Evolutionary conservation across 768 basidiomycete species (phyloP).

Genomic region (Naganishia antarctica): DNA sequence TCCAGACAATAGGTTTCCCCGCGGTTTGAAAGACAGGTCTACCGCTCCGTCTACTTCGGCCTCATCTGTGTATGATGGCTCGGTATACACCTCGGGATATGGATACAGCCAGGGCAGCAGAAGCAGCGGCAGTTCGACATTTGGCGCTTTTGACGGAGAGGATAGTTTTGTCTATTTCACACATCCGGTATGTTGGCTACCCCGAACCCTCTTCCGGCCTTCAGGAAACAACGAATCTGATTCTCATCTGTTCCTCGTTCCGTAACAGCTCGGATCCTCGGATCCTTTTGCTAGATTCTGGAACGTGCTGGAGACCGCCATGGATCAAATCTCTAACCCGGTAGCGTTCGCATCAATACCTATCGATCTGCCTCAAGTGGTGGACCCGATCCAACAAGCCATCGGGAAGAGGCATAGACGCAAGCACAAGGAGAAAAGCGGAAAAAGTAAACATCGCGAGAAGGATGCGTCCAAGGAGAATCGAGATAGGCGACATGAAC

Average conservation of each 20-base stretch:
- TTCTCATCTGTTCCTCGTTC: not conserved
- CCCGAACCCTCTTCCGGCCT: too few species aligned
- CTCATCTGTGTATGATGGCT: not conserved
- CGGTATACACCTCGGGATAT: slow-evolving; percentile 2
- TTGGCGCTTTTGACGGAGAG: slow-evolving; percentile 12
- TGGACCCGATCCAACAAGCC: slow-evolving; percentile 10
- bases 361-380: slow-evolving; percentile 26
- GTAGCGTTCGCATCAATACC: slow-evolving; percentile 44
- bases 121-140: slow-evolving; percentile 7
- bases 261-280: slow-evolving; percentile 24
- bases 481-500: not conserved
- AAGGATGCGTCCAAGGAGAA: not conserved
- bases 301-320: slow-evolving; percentile 45
- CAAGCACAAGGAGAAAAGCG: slow-evolving; percentile 7
- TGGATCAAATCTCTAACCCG: slow-evolving; percentile 44
- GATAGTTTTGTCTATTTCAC: slow-evolving; percentile 22
- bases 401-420: slow-evolving; percentile 27
- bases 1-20: not conserved
- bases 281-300: slow-evolving; percentile 48
- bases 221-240: not conserved
- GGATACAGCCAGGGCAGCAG: not conserved
- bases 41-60: not conserved
- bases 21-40: not conserved
- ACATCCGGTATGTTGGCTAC: slow-evolving; percentile 13
- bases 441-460: slow-evolving; percentile 3